Evolutionary conservation across 139 green algal species (phyloP).

Genomic region (Coelastrella sp.): DNA sequence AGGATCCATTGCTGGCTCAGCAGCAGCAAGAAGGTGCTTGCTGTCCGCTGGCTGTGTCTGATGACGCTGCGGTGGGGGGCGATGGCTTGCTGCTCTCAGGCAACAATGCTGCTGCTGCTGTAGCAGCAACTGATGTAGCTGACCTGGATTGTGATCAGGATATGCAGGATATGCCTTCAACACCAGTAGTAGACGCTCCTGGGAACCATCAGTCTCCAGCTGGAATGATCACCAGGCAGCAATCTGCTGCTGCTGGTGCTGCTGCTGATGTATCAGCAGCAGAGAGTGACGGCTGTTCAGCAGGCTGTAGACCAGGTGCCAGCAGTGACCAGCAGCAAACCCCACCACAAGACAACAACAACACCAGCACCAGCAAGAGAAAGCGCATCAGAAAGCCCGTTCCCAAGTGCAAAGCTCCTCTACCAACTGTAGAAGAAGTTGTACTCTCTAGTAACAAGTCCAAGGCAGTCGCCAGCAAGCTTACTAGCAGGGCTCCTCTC

Average conservation of each 20-base stretch:
- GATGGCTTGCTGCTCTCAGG: constrained; percentile 8
- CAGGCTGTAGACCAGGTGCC: background rate
- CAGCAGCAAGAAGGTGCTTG: constrained; percentile 11
- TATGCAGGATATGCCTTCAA: background rate
- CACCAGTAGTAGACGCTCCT: too few species aligned
- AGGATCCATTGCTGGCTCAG: too few species aligned
- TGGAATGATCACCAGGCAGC: background rate
- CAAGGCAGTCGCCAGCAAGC: background rate
- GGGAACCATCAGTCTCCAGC: background rate
- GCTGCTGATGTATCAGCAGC: background rate
- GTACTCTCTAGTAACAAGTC: background rate
- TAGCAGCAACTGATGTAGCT: constrained; percentile 13
- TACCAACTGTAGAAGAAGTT: background rate
- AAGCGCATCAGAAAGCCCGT: background rate
- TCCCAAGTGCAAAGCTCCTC: constrained; percentile 4
- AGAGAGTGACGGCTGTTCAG: background rate
- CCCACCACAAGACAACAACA: background rate
- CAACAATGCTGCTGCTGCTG: background rate
- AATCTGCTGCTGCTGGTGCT: background rate
- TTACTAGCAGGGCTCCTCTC: constrained; percentile 5
- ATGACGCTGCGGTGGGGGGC: background rate
- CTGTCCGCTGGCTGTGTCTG: background rate
- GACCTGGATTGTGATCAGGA: background rate
- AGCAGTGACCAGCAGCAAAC: background rate
- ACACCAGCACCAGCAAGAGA: background rate